Conservation (phyloP, 768 basidiomycete species). For the Kwoniella sp. region DNA sequence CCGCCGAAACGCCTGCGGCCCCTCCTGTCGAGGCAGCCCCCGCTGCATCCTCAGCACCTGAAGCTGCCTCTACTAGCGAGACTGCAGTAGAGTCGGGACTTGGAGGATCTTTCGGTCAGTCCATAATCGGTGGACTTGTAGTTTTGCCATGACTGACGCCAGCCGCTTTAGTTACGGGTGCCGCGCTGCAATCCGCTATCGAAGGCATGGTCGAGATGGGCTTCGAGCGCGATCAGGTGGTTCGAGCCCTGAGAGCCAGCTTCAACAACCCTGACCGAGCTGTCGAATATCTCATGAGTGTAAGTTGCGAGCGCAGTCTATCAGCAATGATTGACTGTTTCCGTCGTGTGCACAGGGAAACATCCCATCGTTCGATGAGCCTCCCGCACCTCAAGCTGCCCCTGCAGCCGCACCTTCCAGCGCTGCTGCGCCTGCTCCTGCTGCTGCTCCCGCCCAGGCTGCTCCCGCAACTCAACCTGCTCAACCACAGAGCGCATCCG, state of each 20-base stretch:
- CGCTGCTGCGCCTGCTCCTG: conserved; percentile 51
- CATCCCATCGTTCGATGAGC: conserved; percentile 29
- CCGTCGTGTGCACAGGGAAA: conserved; percentile 30
- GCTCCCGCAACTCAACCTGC: conserved; percentile 32
- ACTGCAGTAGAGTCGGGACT: conserved; percentile 38
- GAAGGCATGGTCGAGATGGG: conserved; percentile 91
- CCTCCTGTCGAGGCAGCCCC: conserved; percentile 47
- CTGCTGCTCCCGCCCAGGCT: conserved; percentile 48
- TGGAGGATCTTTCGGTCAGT: conserved; percentile 39
- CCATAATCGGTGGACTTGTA: background rate
- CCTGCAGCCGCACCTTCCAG: conserved; percentile 50
- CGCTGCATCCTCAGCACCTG: conserved; percentile 42
- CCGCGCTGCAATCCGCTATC: conserved; percentile 70
- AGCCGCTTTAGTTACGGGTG: conserved; percentile 59
- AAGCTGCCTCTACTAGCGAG: conserved; percentile 26
- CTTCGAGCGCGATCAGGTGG: conserved; percentile 76
- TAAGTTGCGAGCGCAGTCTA: conserved; percentile 52
- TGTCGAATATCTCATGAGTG: conserved; percentile 94
- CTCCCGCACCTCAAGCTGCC: conserved; percentile 56
- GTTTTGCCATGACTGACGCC: background rate
- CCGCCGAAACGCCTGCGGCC: conserved; percentile 44
- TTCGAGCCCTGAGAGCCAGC: conserved; percentile 80
- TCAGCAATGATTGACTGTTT: no score
- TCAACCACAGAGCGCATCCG: conserved; percentile 15
- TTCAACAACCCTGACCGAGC: conserved; percentile 97